Evolutionary conservation across 2,329 filamentous ascomycete species (phyloP).

Genomic region (Claviceps pusilla): DNA sequence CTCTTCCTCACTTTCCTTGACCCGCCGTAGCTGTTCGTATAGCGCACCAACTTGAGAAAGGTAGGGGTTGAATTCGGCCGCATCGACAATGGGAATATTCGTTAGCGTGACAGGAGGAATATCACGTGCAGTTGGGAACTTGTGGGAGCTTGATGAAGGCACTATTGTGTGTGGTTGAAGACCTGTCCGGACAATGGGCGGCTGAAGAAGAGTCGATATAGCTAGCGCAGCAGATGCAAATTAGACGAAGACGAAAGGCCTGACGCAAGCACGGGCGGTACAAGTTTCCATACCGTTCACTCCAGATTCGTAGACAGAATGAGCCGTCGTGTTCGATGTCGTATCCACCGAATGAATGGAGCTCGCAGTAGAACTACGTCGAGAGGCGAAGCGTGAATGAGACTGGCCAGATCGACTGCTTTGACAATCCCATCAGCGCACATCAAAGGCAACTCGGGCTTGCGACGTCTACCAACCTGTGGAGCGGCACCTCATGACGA

Average conservation of each 20-base stretch:
- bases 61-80: conserved; percentile 69
- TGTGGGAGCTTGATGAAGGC: conserved; percentile 56
- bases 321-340: conserved; percentile 38
- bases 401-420: conserved; percentile 29
- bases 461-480: conserved; percentile 28
- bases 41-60: conserved; percentile 70
- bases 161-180: conserved; percentile 64
- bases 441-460: background rate
- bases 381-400: conserved; percentile 32
- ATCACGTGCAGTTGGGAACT: conserved; percentile 69
- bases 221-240: conserved; percentile 30
- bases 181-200: conserved; percentile 78
- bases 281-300: conserved; percentile 53
- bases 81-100: conserved; percentile 70
- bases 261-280: background rate
- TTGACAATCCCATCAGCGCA: conserved; percentile 13
- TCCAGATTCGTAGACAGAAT: conserved; percentile 52
- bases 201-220: conserved; percentile 85
- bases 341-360: conserved; percentile 77
- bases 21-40: conserved; percentile 76
- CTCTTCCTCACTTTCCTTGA: conserved; percentile 63
- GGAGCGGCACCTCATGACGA: conserved; percentile 43
- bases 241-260: background rate
- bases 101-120: conserved; percentile 87
- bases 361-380: conserved; percentile 73